Evolutionary conservation across 805 yeast genomes (phyloP).

Genomic region (Myxozyma lipomycoides): DNA sequence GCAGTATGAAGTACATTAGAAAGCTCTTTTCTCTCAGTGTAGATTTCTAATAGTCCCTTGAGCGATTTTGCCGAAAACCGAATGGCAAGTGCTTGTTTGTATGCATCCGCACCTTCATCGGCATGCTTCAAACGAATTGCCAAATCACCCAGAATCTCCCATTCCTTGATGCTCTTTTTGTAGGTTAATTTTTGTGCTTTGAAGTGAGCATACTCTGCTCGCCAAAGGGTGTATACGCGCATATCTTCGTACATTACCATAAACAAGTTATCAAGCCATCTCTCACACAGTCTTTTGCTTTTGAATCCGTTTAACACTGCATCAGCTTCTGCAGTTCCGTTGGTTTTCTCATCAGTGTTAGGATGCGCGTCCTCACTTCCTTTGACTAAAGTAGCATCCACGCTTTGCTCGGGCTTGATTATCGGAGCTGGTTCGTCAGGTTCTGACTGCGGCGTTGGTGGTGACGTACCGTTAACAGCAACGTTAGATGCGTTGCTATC

Average conservation of each 20-base stretch:
- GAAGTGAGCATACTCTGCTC: constrained; percentile 83
- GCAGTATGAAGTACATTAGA: constrained; percentile 60
- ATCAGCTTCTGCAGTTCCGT: constrained; percentile 4
- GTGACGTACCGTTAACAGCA: constrained; percentile 25
- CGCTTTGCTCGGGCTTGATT: constrained; percentile 28
- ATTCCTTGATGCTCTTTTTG: constrained; percentile 74
- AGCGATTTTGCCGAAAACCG: constrained; percentile 81
- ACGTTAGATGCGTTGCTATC: constrained; percentile 24
- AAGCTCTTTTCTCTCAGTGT: constrained; percentile 40
- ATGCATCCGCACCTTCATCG: constrained; percentile 85
- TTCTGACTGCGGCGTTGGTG: not conserved
- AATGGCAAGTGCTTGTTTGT: constrained; percentile 61
- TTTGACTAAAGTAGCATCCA: constrained; percentile 28
- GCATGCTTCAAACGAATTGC: constrained; percentile 81
- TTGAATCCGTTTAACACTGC: constrained; percentile 30
- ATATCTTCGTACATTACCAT: constrained; percentile 65
- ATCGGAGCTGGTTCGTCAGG: constrained; percentile 19
- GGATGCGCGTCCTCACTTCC: constrained; percentile 21
- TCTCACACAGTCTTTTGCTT: constrained; percentile 61
- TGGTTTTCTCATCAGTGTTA: constrained; percentile 2
- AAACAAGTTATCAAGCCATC: constrained; percentile 75
- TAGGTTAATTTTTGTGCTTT: constrained; percentile 81
- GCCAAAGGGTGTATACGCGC: constrained; percentile 81
- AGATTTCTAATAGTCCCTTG: constrained; percentile 65
- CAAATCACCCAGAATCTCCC: constrained; percentile 87